phyloP scores from a whole-genome alignment of 352 stramenopile species.

The Phytopythium sindhum region DNA sequence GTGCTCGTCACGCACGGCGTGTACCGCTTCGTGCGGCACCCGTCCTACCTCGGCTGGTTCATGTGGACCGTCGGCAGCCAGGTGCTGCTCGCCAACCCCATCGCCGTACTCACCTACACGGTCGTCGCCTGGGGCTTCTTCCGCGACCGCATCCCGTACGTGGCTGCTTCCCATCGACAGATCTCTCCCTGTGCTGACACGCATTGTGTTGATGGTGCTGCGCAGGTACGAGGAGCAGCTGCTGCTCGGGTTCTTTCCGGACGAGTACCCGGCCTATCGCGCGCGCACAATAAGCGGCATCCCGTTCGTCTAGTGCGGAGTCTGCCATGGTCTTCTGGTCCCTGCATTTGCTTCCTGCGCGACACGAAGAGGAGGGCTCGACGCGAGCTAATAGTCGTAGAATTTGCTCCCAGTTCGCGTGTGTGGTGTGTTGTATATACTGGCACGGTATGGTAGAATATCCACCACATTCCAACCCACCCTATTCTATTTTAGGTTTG shows the following conservation, averaged over 20 bases:
- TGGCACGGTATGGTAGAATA: too few relatives aligned
- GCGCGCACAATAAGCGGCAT: conserved; percentile 89
- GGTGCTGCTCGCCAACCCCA: conserved; percentile 90
- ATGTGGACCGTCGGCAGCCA: conserved; percentile 96
- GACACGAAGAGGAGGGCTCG: neutral
- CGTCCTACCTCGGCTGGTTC: conserved; percentile 96
- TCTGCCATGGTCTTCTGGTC: neutral
- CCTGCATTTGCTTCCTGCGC: neutral
- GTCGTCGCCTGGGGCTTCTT: conserved; percentile 94
- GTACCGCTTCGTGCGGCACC: conserved; percentile 92
- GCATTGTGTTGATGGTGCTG: neutral
- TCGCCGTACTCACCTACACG: conserved; percentile 86
- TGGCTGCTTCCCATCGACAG: neutral
- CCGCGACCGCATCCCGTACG: conserved; percentile 90
- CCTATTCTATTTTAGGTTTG: too few relatives aligned
- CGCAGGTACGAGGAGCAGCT: conserved; percentile 91
- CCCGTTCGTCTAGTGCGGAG: conserved; percentile 74
- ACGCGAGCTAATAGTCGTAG: neutral
- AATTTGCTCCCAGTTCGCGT: neutral
- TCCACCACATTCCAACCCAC: too few relatives aligned
- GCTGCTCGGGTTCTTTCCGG: conserved; percentile 88
- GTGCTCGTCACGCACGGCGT: conserved; percentile 91
- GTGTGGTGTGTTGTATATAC: too few relatives aligned
- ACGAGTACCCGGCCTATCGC: conserved; percentile 91
- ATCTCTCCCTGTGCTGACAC: neutral